phyloP scores from a whole-genome alignment of 805 yeast genomes.

The Cyberlindnera samutprakarnensis region DNA sequence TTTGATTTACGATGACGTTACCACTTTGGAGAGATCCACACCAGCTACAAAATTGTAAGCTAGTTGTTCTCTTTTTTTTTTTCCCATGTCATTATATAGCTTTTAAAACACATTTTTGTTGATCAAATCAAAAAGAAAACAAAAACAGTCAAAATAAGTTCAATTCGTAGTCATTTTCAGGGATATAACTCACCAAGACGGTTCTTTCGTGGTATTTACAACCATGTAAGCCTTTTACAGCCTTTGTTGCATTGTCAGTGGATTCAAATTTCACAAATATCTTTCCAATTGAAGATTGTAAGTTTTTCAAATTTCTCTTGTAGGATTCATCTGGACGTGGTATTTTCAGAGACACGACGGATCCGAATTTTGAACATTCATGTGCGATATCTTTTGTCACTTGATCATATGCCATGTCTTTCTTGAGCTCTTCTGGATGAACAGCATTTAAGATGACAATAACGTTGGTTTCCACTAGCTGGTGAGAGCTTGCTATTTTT shows the following conservation, averaged over 20 bases:
- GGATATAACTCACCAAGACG: constrained; percentile 55
- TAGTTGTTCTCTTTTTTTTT: background rate
- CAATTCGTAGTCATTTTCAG: constrained; percentile 50
- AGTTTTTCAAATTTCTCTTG: constrained; percentile 36
- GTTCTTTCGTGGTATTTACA: constrained; percentile 60
- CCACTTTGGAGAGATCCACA: constrained; percentile 32
- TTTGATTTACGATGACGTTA: constrained; percentile 65
- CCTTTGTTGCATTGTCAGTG: constrained; percentile 43
- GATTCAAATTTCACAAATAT: constrained; percentile 59
- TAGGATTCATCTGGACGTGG: constrained; percentile 46
- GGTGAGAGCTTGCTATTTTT: constrained; percentile 8
- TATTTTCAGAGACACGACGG: constrained; percentile 45
- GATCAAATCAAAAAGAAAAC: too few relatives aligned
- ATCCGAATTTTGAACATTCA: constrained; percentile 46
- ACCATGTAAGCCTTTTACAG: constrained; percentile 56
- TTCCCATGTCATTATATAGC: background rate
- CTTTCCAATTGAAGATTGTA: constrained; percentile 59
- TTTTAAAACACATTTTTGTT: too few relatives aligned
- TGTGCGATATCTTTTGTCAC: constrained; percentile 42
- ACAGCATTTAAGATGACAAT: constrained; percentile 61
- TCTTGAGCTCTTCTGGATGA: constrained; percentile 54
- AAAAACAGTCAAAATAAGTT: too few relatives aligned
- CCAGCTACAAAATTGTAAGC: constrained; percentile 15
- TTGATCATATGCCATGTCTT: constrained; percentile 39
- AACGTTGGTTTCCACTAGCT: constrained; percentile 33